Base-by-base conservation (phyloP, 352 stramenopile genomes). In the Pythium chondricola region DNA sequence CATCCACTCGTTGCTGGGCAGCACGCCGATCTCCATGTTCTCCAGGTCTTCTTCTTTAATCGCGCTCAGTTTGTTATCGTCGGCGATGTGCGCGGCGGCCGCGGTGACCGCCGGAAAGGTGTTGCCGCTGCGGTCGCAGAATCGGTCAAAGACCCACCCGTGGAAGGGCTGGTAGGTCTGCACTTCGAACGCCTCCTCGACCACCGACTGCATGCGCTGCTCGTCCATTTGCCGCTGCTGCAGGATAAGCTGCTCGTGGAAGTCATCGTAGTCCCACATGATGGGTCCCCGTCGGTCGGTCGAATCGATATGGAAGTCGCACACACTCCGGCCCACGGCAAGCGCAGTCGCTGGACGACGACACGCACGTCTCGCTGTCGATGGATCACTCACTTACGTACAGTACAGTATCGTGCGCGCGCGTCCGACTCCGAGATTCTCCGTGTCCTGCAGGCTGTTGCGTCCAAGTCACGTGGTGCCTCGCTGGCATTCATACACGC, bases 111-210 rank as follows among this genome's bases (percentile, higher is more conserved):
- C 63, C 8, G 53, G 53, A 52, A 78, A 88, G 18, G 73, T 80
- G 49, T 88, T 88, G 38, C 80, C 80, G 21, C 67, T 87, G 53
- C 78, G 77, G 59, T 92, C 80, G 32, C 74, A 88, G 53, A 89
- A 88, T 44, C 80, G 77, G 57, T 92, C 80, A 40, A 84, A 81
- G 25, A 69, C 51, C 80, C 80, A 92, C 13, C 77, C 77, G 43
- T 85, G 71, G 56, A 92, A 94, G 22, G 83, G 83, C 59, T 91
- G 78, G 53, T 90, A 66, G 32, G 67, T 65, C 58, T 94, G 80
- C 62, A 94, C 76, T 51, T 94, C 83, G 50, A 90, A 94, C 17
- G 75, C 80, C 52, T 94, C 83, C 44, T 94, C 83, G 18, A 88
- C 68, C 16, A 79, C 71, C 17, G 72, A 75, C 61, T 88, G 69